A percentile compares a stretch with the other conserved stretches of the same genome.
These are phyloP conservation scores for Mortierella sp. DNA, from an alignment of 371 early-diverging fungal species.

Conservation along the genomic window DNA sequence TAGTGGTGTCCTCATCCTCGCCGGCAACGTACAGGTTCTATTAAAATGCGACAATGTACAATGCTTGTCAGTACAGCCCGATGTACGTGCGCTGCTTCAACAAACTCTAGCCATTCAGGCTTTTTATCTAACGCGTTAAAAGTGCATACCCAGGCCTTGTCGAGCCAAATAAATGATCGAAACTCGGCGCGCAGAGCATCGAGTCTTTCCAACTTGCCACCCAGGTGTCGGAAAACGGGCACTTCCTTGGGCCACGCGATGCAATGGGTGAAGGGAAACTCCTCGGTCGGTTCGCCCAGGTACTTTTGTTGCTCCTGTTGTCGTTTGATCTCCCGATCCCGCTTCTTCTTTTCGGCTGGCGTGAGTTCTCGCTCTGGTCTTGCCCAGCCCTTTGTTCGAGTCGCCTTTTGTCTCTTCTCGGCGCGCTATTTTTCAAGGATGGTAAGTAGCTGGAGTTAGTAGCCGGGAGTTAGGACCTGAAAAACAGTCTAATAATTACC, in stretches of 20 bases:
- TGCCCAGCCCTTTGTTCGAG: slow-evolving; percentile 43
- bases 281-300: slow-evolving; percentile 17
- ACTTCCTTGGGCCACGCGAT: slow-evolving; percentile 31
- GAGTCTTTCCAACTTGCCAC: slow-evolving; percentile 24
- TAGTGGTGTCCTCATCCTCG: slow-evolving; percentile 12
- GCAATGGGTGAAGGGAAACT: slow-evolving; percentile 20
- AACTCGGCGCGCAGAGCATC: slow-evolving; percentile 31
- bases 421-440: slow-evolving; percentile 7
- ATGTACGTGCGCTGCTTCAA: background rate
- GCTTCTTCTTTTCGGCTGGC: slow-evolving; percentile 28
- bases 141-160: slow-evolving; percentile 5
- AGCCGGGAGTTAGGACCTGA: background rate
- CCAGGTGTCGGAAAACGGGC: slow-evolving; percentile 20
- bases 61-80: background rate
- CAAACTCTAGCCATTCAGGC: background rate
- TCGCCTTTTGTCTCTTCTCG: slow-evolving; percentile 23
- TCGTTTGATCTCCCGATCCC: slow-evolving; percentile 10
- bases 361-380: slow-evolving; percentile 47
- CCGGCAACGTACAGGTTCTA: slow-evolving; percentile 33
- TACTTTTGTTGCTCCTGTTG: slow-evolving; percentile 24
- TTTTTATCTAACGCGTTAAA: background rate
- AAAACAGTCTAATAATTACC: background rate
- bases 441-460: background rate
- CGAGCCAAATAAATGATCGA: slow-evolving; percentile 45
- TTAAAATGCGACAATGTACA: background rate